Evolutionary conservation across 257 asterid species (phyloP).

Genomic region (Solanum rostratum): DNA sequence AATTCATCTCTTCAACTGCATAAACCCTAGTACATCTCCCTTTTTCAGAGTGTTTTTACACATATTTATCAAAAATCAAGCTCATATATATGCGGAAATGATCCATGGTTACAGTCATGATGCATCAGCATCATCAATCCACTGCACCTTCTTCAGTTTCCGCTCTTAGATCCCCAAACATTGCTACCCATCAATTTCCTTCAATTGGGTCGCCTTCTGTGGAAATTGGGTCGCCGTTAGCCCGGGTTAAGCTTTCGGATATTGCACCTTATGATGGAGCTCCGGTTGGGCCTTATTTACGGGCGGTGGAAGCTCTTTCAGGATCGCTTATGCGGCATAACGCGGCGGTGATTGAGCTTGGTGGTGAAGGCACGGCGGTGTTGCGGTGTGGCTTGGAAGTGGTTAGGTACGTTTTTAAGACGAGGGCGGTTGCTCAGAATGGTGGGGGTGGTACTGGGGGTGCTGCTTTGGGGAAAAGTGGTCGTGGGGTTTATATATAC

Average conservation of each 20-base stretch:
- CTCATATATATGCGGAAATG: slow-evolving; percentile 5
- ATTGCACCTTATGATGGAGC: slow-evolving; percentile 81
- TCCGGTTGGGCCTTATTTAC: slow-evolving; percentile 37
- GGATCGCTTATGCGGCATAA: slow-evolving; percentile 75
- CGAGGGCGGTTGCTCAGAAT: slow-evolving; percentile 16
- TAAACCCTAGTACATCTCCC: neutral
- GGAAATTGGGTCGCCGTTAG: neutral
- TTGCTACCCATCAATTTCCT: neutral
- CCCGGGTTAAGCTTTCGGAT: slow-evolving; percentile 62
- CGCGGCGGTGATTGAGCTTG: slow-evolving; percentile 84
- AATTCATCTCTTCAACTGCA: neutral
- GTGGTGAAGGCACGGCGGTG: slow-evolving; percentile 51
- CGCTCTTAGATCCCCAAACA: slow-evolving; percentile 18
- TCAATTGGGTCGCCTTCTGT: neutral
- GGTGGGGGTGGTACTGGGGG: neutral
- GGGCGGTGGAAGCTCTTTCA: slow-evolving; percentile 73
- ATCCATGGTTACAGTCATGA: slow-evolving; percentile 17
- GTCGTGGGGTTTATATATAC: slow-evolving; percentile 59
- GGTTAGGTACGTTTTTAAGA: slow-evolving; percentile 56
- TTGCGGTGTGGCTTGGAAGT: slow-evolving; percentile 80
- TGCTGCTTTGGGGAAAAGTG: slow-evolving; percentile 16
- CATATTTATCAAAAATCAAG: neutral
- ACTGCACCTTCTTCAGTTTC: slow-evolving; percentile 11
- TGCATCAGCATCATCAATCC: slow-evolving; percentile 21
- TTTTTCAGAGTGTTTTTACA: neutral